phyloP scores from a whole-genome alignment of 2,329 filamentous ascomycete genomes.

The Talaromyces atroroseus region DNA sequence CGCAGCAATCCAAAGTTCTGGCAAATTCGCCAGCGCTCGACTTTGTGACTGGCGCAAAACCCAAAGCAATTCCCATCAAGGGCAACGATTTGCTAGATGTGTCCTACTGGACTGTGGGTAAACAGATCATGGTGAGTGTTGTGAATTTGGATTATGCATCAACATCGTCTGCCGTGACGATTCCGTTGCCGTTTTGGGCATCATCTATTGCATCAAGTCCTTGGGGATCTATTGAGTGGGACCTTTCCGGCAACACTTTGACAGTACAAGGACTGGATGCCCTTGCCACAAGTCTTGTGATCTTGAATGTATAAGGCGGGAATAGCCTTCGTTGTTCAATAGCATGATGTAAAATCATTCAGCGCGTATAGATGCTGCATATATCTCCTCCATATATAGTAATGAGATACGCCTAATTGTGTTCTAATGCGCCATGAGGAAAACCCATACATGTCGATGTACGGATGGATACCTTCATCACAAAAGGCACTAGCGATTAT shows the following conservation, averaged over 20 bases:
- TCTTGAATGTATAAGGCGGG: not conserved
- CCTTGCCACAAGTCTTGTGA: conserved; percentile 9
- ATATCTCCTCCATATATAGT: not conserved
- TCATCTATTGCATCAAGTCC: conserved; percentile 3
- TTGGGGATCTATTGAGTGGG: conserved; percentile 10
- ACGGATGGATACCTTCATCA: too few relatives aligned
- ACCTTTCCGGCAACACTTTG: conserved; percentile 1
- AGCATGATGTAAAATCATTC: not conserved
- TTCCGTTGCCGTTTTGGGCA: conserved; percentile 5
- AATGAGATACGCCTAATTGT: not conserved
- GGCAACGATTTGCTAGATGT: conserved; percentile 5
- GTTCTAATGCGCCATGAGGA: too few relatives aligned
- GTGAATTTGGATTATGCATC: conserved; percentile 10
- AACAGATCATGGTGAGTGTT: conserved; percentile 9
- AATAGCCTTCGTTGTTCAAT: not conserved
- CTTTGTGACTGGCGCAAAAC: conserved; percentile 7
- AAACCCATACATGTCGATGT: too few relatives aligned
- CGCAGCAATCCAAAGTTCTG: conserved; percentile 9
- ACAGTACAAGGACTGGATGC: conserved; percentile 2
- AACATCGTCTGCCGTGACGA: not conserved
- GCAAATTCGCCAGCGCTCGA: conserved; percentile 10
- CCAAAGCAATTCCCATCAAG: not conserved
- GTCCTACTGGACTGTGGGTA: conserved; percentile 9
- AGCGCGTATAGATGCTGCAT: not conserved
- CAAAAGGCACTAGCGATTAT: not conserved